Base-by-base conservation (phyloP, 129 eudicot genomes). In the Mikania micrantha region DNA sequence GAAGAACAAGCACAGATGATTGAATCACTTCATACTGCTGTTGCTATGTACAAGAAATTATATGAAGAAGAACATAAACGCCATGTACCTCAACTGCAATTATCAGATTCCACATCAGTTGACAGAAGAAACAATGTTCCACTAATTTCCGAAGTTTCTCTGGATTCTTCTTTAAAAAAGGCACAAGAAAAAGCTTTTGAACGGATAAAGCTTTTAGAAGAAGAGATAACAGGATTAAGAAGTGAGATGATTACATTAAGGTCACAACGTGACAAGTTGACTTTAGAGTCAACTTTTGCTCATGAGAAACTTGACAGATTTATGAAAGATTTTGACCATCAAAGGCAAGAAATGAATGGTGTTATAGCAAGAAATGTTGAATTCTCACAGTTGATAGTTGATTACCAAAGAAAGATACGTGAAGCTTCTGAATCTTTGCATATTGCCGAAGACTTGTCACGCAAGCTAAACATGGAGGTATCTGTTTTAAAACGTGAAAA, bases 1-100 rank as follows among this genome's bases (percentile, higher is more conserved):
- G 95, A 93, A 78, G 96, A 93, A 75, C 98, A 93, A 77, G 81
- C 78, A 12, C 71, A 52, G 20, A 93, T 93, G 98, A 86, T 93
- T 74, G 95, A 93, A 58, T 88, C 96, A 31, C 95, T 93, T 67
- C 98, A 93, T 77, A 70, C 84, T 21, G 80, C 98, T 36, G 97
- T 90, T 60, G 87, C 95, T 0, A 84, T 93, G 96, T 93, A 88
- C 81, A 93, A 80, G 68, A 86, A 80, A 69, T 68, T 93, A 57
- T 88, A 86, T 49, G 98, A 93, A 74, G 98, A 86, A 81, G 98
- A 85, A 32, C 95, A 86, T 54, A 84, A 79, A 75, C 85, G 64
- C 38, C 86, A 75, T 25, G 64, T 83, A 31, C 66, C 85, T 48
- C 19, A 71, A 41, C 31, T 82, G 65, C 66, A 58, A 31, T 40